Evolutionary conservation across 2,329 filamentous ascomycete species (phyloP).

Genomic region (Bipolaris gigantea): DNA sequence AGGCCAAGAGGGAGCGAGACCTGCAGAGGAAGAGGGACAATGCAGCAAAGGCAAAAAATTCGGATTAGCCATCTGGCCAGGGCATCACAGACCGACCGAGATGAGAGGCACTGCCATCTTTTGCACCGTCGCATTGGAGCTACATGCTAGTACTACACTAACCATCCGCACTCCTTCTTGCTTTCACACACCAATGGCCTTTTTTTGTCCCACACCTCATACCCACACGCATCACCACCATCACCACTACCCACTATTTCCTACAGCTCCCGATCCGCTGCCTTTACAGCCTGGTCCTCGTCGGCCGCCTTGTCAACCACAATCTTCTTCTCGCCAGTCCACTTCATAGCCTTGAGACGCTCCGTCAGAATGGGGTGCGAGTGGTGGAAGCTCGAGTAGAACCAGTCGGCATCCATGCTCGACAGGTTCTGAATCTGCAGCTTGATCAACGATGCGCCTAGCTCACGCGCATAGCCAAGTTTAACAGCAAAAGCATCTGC

Average conservation of each 20-base stretch:
- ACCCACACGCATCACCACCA: background rate
- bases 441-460: constrained; percentile 89
- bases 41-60: constrained; percentile 33
- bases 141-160: constrained; percentile 5
- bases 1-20: constrained; percentile 58
- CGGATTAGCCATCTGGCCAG: constrained; percentile 10
- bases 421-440: constrained; percentile 97
- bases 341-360: constrained; percentile 85
- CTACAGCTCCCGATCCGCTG: constrained; percentile 76
- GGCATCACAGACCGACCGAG: too few species aligned
- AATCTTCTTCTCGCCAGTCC: constrained; percentile 68
- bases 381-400: constrained; percentile 98
- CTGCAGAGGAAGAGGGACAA: constrained; percentile 48
- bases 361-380: constrained; percentile 96
- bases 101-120: background rate
- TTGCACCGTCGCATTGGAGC: background rate
- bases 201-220: constrained; percentile 1
- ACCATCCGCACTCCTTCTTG: background rate
- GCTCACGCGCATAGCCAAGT: constrained; percentile 80
- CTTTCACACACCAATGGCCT: constrained; percentile 2
- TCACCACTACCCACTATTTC: background rate
- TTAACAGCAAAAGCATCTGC: constrained; percentile 80
- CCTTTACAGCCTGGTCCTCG: constrained; percentile 64
- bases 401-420: constrained; percentile 98
- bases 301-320: constrained; percentile 55